phyloP scores from a whole-genome alignment of 2,329 filamentous ascomycete genomes.

The Stagonosporopsis rhizophila region DNA sequence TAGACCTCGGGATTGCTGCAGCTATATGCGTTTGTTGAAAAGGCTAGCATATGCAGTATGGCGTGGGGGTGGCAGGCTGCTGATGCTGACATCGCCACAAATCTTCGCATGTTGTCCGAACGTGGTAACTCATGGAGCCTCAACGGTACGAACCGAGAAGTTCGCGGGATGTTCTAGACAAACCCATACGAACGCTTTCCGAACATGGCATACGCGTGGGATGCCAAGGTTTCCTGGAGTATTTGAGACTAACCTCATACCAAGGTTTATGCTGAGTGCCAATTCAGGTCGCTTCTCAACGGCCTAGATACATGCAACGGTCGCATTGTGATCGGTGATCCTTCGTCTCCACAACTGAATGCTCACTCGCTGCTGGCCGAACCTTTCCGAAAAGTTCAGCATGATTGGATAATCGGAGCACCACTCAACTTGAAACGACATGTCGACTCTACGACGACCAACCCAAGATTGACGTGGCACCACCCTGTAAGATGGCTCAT shows the following conservation, averaged over 20 bases:
- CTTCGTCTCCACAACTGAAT: not conserved
- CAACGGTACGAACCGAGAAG: constrained; percentile 10
- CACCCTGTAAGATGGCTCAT: not conserved
- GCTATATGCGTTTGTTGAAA: not conserved
- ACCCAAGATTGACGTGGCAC: not conserved
- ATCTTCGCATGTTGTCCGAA: not conserved
- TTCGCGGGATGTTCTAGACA: constrained; percentile 5
- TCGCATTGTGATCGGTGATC: not conserved
- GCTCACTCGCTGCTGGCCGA: not conserved
- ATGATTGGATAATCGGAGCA: not conserved
- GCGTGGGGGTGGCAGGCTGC: constrained; percentile 11
- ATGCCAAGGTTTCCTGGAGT: constrained; percentile 3
- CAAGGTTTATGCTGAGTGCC: not conserved
- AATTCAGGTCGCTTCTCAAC: not conserved
- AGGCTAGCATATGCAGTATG: not conserved
- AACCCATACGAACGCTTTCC: constrained; percentile 2
- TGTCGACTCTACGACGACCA: not conserved
- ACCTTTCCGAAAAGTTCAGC: not conserved
- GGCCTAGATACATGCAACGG: not conserved
- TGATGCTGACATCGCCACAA: constrained; percentile 5
- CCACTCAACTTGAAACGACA: not conserved
- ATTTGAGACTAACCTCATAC: constrained; percentile 2
- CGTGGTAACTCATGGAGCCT: constrained; percentile 1
- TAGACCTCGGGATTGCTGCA: not conserved
- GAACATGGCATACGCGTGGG: not conserved